Base-by-base conservation (phyloP, 2,329 filamentous ascomycete species). In the Aspergillus intermedius region DNA sequence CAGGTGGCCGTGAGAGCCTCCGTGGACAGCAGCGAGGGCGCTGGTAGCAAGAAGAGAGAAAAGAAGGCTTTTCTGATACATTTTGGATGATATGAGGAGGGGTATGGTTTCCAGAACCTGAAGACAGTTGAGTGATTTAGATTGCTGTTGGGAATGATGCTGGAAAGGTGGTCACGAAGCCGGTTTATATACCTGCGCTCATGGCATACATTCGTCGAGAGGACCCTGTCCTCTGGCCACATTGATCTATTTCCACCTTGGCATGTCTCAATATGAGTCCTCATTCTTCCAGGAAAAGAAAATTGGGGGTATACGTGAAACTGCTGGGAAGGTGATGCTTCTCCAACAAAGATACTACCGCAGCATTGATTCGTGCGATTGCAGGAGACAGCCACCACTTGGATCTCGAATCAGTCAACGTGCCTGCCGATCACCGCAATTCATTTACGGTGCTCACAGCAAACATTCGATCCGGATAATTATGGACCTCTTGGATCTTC, bases 1-100 rank as follows among this genome's bases (percentile, higher is more conserved):
- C 25, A 30, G 9, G 25, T 30, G 25, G 4, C 25, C 25, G 25
- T 12, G 23, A 51, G 54, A 47, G 54, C 54, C 7, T 34, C 37
- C 10, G 53, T 46, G 25, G 49, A 37, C 25, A 30, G 25, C 25
- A 30, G 30, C 45, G 45, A 46, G 22, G 28, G 44, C 44, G 39
- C 32, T 32, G 19, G 13, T 25, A 13, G 40, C 43, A 23, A 32
- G 46, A 30, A 23, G 51, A 41, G 22, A 43, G 37, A 44, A 28
- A 44, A 46, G 45, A 39, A 42, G 13, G 40, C 19, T 22, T 25
- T 25, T 42, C 13, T 42, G 40, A 7, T 22, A 21, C 40, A 42
- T 42, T 9, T 21, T 25, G 40, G 25, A 30, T 12, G 4, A 7
- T 7, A 5, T 39, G 13, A 39, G 10, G 8, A 28, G 25, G 25